Evolutionary conservation across 192 early-diverging fungal species (phyloP).

Genomic region (Coemansia sp.): DNA sequence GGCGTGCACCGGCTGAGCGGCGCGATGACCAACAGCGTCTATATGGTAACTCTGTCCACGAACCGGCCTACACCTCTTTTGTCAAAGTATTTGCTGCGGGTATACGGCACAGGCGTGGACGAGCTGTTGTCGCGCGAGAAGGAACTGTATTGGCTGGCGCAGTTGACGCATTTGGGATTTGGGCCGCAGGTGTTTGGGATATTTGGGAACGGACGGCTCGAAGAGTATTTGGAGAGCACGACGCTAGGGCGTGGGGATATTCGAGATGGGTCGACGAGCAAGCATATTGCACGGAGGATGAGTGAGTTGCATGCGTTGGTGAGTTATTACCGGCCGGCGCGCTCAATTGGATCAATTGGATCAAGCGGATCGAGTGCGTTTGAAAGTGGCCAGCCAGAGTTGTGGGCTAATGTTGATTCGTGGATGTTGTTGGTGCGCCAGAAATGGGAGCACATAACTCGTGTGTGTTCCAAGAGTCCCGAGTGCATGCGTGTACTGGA

Average conservation of each 20-base stretch:
- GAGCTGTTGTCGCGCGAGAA: constrained; percentile 74
- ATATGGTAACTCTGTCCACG: constrained; percentile 26
- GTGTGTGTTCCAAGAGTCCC: constrained; percentile 16
- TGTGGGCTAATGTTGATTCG: constrained; percentile 67
- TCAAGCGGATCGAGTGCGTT: background rate
- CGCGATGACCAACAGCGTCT: constrained; percentile 70
- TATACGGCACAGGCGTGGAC: constrained; percentile 82
- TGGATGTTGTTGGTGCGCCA: constrained; percentile 57
- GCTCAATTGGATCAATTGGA: background rate
- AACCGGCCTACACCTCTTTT: constrained; percentile 5
- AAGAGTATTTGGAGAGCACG: constrained; percentile 75
- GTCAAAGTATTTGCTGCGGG: constrained; percentile 61
- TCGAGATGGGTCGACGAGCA: constrained; percentile 60
- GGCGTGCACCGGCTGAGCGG: constrained; percentile 60
- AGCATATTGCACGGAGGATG: constrained; percentile 71
- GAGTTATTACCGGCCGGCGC: constrained; percentile 58
- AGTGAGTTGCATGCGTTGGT: constrained; percentile 72
- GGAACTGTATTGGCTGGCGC: constrained; percentile 76
- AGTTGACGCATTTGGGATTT: constrained; percentile 68
- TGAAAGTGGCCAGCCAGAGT: constrained; percentile 52
- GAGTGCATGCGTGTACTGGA: constrained; percentile 33
- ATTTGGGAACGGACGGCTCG: constrained; percentile 84
- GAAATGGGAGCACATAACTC: constrained; percentile 24
- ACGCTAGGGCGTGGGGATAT: constrained; percentile 73
- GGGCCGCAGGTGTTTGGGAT: constrained; percentile 73